These are phyloP conservation scores for Cystobasidium pallidum DNA, from an alignment of 1,284 basidiomycete genomes.

Conservation along the genomic window DNA sequence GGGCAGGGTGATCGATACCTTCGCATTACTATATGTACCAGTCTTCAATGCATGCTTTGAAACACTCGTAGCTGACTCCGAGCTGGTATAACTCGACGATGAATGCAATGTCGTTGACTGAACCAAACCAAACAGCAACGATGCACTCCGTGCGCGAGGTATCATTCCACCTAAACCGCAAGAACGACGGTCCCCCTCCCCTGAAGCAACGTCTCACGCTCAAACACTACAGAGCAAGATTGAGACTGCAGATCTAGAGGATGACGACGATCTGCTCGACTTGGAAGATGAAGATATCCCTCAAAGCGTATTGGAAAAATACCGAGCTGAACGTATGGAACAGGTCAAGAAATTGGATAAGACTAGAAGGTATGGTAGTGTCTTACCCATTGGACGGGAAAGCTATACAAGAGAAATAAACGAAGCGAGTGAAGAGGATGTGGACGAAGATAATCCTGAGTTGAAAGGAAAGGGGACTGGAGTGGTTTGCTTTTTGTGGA, in stretches of 20 bases:
- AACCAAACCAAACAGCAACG: conserved; percentile 66
- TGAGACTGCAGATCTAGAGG: conserved; percentile 44
- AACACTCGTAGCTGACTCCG: too few species aligned
- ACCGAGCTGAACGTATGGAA: conserved; percentile 68
- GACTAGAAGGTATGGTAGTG: conserved; percentile 75
- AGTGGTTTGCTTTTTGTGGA: conserved; percentile 85
- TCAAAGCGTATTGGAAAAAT: conserved; percentile 67
- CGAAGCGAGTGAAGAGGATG: conserved; percentile 76
- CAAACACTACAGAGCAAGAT: conserved; percentile 50
- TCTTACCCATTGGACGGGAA: conserved; percentile 86
- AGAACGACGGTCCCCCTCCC: conserved; percentile 47
- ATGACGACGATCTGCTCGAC: conserved; percentile 68
- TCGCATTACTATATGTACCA: too few species aligned
- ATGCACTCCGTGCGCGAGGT: conserved; percentile 85
- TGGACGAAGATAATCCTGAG: conserved; percentile 66
- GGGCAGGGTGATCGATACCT: not conserved
- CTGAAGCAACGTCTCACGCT: conserved; percentile 50
- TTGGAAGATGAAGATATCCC: conserved; percentile 73
- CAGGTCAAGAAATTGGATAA: conserved; percentile 68
- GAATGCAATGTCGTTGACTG: too few species aligned
- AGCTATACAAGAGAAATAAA: conserved; percentile 96
- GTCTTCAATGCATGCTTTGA: too few species aligned
- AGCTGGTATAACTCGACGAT: too few species aligned
- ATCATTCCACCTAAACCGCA: conserved; percentile 77
- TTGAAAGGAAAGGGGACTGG: conserved; percentile 67